Percentiles rank a stretch among this genome's conserved stretches.
Evolutionary conservation across 257 asterid genomes (phyloP).

Genomic region (Galeopsis tetrahit): DNA sequence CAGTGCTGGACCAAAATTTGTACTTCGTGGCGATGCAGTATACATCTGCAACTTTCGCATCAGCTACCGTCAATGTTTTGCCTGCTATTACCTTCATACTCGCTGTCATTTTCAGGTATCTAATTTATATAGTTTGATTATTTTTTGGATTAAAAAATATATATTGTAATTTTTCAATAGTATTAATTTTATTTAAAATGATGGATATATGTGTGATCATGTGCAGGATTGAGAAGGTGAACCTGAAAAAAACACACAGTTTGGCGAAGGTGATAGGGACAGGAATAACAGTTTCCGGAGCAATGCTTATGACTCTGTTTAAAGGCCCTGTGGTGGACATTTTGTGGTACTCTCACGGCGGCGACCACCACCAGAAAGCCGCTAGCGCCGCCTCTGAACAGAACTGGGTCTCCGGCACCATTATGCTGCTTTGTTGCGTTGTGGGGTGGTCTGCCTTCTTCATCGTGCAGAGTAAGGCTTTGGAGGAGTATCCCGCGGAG

Average conservation of each 20-base stretch:
- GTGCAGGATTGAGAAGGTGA: slow-evolving; percentile 73
- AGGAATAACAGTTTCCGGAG: slow-evolving; percentile 69
- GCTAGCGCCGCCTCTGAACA: slow-evolving; percentile 39
- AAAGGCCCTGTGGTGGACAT: slow-evolving; percentile 78
- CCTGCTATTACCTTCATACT: slow-evolving; percentile 86
- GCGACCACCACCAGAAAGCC: slow-evolving; percentile 42
- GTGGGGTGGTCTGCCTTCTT: slow-evolving; percentile 88
- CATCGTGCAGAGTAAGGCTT: slow-evolving; percentile 76
- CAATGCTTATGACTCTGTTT: slow-evolving; percentile 93
- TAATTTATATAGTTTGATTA: too few relatives aligned
- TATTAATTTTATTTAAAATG: too few relatives aligned
- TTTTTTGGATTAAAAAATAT: background rate
- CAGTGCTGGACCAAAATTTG: slow-evolving; percentile 87
- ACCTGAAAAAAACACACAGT: slow-evolving; percentile 54
- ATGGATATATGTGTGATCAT: too few relatives aligned
- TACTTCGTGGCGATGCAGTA: slow-evolving; percentile 79
- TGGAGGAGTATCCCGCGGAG: slow-evolving; percentile 85
- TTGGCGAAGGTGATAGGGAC: slow-evolving; percentile 87
- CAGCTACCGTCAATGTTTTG: slow-evolving; percentile 75
- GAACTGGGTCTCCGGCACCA: slow-evolving; percentile 76
- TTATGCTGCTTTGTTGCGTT: slow-evolving; percentile 59
- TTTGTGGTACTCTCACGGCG: slow-evolving; percentile 49
- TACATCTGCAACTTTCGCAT: slow-evolving; percentile 89
- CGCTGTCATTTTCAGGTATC: slow-evolving; percentile 85
- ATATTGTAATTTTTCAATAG: too few relatives aligned